Conservation (phyloP, 306 rosid genomes). For the Vigna trinervia region DNA sequence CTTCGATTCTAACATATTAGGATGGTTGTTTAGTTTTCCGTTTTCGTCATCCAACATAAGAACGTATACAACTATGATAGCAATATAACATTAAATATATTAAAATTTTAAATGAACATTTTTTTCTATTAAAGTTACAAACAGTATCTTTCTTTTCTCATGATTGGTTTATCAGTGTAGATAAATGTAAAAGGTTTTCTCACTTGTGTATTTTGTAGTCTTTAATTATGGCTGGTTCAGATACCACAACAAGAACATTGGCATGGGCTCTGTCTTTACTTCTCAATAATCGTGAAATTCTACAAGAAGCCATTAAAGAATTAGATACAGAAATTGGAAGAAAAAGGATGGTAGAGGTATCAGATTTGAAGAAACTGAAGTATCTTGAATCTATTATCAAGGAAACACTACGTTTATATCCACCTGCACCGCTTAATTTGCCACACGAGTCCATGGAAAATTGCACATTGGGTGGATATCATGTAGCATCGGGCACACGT, state of each 20-base stretch:
- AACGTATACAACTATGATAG: too few relatives aligned
- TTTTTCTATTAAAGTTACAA: too few relatives aligned
- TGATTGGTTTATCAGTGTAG: not conserved
- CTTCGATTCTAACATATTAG: too few relatives aligned
- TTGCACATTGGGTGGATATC: constrained; percentile 55
- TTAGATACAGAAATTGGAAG: constrained; percentile 39
- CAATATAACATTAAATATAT: too few relatives aligned
- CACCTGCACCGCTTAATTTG: constrained; percentile 48
- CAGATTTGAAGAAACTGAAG: constrained; percentile 48
- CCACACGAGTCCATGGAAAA: constrained; percentile 53
- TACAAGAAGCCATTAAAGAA: constrained; percentile 39
- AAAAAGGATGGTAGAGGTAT: constrained; percentile 26
- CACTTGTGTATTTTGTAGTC: constrained; percentile 16
- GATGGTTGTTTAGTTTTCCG: too few relatives aligned
- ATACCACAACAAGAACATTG: constrained; percentile 47
- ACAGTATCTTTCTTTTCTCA: too few relatives aligned
- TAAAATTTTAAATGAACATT: too few relatives aligned
- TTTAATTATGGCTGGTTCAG: constrained; percentile 41
- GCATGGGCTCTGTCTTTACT: constrained; percentile 48
- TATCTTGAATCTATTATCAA: constrained; percentile 61
- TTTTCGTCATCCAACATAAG: too few relatives aligned
- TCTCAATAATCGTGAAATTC: constrained; percentile 38
- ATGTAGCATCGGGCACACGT: constrained; percentile 51
- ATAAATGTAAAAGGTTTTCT: not conserved
- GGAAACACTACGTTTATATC: constrained; percentile 66